phyloP scores from a whole-genome alignment of 495 filamentous ascomycete species.

The Neurospora cerealis region DNA sequence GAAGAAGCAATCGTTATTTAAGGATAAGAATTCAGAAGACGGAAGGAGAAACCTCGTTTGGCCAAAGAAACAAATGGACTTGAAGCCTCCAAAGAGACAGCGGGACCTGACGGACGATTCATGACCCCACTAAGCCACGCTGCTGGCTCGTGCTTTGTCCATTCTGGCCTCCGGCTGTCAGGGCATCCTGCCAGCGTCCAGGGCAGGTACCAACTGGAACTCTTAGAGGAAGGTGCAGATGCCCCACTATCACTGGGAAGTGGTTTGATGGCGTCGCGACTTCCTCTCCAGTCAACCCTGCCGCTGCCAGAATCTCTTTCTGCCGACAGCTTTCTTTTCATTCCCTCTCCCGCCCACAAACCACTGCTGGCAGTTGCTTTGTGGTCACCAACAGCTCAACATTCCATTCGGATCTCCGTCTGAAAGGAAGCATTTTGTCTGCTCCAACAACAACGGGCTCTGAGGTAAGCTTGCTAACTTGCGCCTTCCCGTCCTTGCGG shows the following conservation, averaged over 20 bases:
- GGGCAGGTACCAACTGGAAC: background rate
- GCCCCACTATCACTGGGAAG: background rate
- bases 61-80: background rate
- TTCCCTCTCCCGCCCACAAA: background rate
- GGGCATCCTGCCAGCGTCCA: background rate
- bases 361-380: background rate
- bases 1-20: background rate
- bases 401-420: background rate
- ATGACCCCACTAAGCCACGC: background rate
- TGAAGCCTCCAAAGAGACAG: background rate
- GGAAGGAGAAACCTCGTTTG: background rate
- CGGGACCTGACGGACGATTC: background rate
- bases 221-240: background rate
- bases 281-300: background rate
- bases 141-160: background rate
- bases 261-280: background rate
- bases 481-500: background rate
- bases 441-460: background rate
- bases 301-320: background rate
- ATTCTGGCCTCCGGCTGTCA: background rate
- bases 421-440: background rate
- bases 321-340: background rate
- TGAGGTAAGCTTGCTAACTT: background rate
- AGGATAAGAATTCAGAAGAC: background rate
- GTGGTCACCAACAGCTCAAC: background rate